These are phyloP conservation scores for Tagetes patula DNA, from an alignment of 129 eudicot genomes.

Conservation along the genomic window DNA sequence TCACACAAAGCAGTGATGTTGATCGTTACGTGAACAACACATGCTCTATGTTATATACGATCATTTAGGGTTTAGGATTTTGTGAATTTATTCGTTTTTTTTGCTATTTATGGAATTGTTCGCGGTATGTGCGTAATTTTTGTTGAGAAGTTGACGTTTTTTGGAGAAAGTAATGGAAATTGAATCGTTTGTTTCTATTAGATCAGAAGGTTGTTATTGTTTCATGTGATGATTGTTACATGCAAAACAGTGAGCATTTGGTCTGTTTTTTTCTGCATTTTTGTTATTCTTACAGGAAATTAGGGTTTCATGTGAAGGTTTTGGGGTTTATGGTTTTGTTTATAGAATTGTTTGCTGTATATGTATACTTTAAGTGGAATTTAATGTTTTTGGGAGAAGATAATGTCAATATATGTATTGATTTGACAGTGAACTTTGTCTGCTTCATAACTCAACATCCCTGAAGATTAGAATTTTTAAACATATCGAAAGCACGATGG, in stretches of 20 bases:
- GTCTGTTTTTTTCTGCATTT: neutral
- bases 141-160: neutral
- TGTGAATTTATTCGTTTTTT: neutral
- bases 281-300: too few species aligned
- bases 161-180: neutral
- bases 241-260: conserved; percentile 8
- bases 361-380: neutral
- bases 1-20: conserved; percentile 4
- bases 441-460: neutral
- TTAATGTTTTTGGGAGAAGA: neutral
- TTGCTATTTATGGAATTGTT: neutral
- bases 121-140: neutral
- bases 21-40: neutral
- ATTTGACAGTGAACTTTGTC: neutral
- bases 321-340: conserved; percentile 38
- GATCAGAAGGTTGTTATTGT: neutral
- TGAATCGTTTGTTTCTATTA: neutral
- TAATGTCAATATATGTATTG: neutral
- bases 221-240: conserved; percentile 19
- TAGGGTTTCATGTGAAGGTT: too few species aligned
- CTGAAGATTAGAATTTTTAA: too few species aligned
- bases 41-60: neutral
- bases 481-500: too few species aligned
- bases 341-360: conserved; percentile 9
- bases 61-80: neutral